phyloP scores from a whole-genome alignment of 768 basidiomycete species.

The Suillus discolor region DNA sequence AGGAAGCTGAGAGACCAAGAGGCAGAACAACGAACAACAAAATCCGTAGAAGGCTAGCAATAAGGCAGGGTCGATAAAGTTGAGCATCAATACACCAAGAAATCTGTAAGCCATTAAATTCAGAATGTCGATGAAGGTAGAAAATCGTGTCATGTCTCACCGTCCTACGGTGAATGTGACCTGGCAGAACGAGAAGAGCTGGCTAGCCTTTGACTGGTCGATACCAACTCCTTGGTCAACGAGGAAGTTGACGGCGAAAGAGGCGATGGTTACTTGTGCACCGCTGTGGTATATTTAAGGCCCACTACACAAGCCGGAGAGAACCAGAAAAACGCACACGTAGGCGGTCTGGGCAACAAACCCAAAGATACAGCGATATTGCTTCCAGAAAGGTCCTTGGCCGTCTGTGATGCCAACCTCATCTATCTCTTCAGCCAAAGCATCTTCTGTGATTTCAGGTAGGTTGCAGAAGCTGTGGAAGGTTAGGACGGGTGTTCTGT shows the following conservation, averaged over 20 bases:
- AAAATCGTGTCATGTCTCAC: constrained; percentile 31
- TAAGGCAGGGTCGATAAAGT: constrained; percentile 66
- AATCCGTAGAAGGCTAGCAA: constrained; percentile 56
- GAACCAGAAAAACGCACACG: constrained; percentile 41
- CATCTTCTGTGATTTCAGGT: constrained; percentile 73
- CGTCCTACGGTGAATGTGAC: constrained; percentile 67
- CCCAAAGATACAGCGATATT: constrained; percentile 71
- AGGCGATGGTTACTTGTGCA: constrained; percentile 67
- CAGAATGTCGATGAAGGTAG: neutral
- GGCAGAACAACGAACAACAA: constrained; percentile 51
- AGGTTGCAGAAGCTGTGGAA: constrained; percentile 60
- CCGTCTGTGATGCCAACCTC: constrained; percentile 42
- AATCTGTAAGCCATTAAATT: constrained; percentile 43
- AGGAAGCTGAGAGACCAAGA: constrained; percentile 51
- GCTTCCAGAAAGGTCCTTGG: constrained; percentile 64
- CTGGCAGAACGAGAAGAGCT: constrained; percentile 73
- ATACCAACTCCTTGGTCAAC: constrained; percentile 63
- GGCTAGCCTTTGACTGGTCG: constrained; percentile 52
- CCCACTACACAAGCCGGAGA: neutral
- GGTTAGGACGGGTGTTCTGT: constrained; percentile 4
- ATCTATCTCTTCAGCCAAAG: constrained; percentile 52
- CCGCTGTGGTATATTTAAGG: constrained; percentile 39
- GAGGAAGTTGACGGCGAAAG: constrained; percentile 71
- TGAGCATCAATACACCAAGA: constrained; percentile 59
- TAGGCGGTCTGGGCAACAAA: constrained; percentile 74